phyloP scores from a whole-genome alignment of 2,329 filamentous ascomycete species.

The Chaetomiaceae sp. region DNA sequence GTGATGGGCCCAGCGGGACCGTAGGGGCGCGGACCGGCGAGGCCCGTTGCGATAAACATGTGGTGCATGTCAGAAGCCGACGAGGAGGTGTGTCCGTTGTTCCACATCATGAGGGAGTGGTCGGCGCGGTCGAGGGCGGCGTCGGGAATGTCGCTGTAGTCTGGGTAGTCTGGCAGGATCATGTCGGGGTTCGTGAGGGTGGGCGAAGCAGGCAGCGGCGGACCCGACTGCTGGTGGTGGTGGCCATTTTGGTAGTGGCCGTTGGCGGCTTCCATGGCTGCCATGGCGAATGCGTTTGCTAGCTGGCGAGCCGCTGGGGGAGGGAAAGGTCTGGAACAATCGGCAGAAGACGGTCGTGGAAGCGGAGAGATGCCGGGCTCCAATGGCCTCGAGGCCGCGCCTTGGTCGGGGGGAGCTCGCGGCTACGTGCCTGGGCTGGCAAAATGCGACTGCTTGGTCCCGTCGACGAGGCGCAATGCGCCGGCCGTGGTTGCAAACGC shows the following conservation, averaged over 20 bases:
- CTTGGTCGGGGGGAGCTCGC: background rate
- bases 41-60: conserved; percentile 38
- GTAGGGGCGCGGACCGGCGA: conserved; percentile 29
- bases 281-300: conserved; percentile 18
- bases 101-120: conserved; percentile 50
- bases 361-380: conserved; percentile 5
- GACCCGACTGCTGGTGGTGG: conserved; percentile 35
- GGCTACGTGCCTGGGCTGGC: conserved; percentile 9
- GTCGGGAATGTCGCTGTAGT: conserved; percentile 55
- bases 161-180: conserved; percentile 63
- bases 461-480: conserved; percentile 10
- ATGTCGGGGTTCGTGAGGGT: conserved; percentile 91
- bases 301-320: too few species aligned
- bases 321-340: background rate
- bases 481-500: conserved; percentile 14
- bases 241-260: conserved; percentile 26
- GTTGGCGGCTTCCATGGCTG: conserved; percentile 29
- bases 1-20: conserved; percentile 40
- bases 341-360: background rate
- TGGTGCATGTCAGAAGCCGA: conserved; percentile 35
- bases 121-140: conserved; percentile 42
- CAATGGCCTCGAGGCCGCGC: conserved; percentile 9
- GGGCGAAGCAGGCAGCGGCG: conserved; percentile 62
- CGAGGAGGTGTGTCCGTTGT: conserved; percentile 37
- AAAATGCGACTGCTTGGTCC: conserved; percentile 6